These are phyloP conservation scores for Ustilago shanxiensis DNA, from an alignment of 1,284 basidiomycete species.

Conservation along the genomic window DNA sequence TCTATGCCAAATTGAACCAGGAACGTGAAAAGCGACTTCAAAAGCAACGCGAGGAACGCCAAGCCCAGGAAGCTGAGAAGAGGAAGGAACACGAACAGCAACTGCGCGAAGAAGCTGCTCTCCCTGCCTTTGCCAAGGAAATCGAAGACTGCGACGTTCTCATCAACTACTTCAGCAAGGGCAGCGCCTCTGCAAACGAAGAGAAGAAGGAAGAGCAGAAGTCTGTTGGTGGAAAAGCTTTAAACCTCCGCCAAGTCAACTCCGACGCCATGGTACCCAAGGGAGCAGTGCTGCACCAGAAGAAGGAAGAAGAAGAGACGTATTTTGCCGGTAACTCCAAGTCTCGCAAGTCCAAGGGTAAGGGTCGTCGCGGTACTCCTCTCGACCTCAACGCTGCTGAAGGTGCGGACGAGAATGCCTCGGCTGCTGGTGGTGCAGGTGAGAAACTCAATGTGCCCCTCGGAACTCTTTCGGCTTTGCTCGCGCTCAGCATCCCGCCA, in stretches of 20 bases:
- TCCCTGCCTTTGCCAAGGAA: slow-evolving; percentile 90
- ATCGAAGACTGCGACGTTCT: slow-evolving; percentile 97
- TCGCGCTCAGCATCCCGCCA: slow-evolving; percentile 89
- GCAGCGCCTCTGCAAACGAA: slow-evolving; percentile 48
- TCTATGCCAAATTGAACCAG: slow-evolving; percentile 59
- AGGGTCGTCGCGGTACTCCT: slow-evolving; percentile 49
- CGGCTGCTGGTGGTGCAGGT: slow-evolving; percentile 65
- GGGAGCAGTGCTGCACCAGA: slow-evolving; percentile 80
- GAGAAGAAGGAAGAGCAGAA: slow-evolving; percentile 52
- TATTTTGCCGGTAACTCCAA: slow-evolving; percentile 81
- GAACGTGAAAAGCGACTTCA: slow-evolving; percentile 77
- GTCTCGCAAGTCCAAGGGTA: slow-evolving; percentile 74
- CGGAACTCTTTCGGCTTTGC: slow-evolving; percentile 85
- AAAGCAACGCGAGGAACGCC: slow-evolving; percentile 82
- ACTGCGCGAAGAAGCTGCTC: slow-evolving; percentile 88
- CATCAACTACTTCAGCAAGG: slow-evolving; percentile 82
- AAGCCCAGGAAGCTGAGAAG: slow-evolving; percentile 84
- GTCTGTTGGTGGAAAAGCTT: slow-evolving; percentile 75
- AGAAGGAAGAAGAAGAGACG: slow-evolving; percentile 79
- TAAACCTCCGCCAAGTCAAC: slow-evolving; percentile 88
- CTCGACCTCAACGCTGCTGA: slow-evolving; percentile 39
- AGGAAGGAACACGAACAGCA: slow-evolving; percentile 83
- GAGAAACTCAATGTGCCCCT: slow-evolving; percentile 82
- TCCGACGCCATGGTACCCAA: slow-evolving; percentile 74
- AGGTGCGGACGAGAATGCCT: slow-evolving; percentile 27